Percentiles rank a stretch among this genome's conserved stretches.
Conservation (phyloP, 1,139 yeast species). For the Trichomonascaceae sp. region DNA sequence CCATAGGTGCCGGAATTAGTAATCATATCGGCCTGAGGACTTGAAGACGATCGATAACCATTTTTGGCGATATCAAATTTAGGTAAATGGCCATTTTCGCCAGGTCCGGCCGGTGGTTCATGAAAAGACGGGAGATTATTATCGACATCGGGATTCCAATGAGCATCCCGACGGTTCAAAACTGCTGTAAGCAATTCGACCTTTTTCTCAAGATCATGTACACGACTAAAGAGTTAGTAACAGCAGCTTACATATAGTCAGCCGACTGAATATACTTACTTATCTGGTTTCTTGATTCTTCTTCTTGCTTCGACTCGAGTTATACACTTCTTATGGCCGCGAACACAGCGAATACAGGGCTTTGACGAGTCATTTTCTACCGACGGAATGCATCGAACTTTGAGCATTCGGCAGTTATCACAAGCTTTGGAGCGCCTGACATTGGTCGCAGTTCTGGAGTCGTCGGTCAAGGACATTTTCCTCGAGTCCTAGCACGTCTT, state of each 20-base stretch:
- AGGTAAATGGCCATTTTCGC: background rate
- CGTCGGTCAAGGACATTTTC: background rate
- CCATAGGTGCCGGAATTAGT: background rate
- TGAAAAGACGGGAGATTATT: background rate
- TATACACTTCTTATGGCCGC: constrained; percentile 58
- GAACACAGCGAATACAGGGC: constrained; percentile 72
- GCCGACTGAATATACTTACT: constrained; percentile 17
- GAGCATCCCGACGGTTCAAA: constrained; percentile 7
- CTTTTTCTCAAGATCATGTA: constrained; percentile 34
- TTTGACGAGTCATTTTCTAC: constrained; percentile 51
- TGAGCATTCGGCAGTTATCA: constrained; percentile 70
- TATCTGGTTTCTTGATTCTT: constrained; percentile 38
- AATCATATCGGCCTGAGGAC: background rate
- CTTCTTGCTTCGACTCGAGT: constrained; percentile 59
- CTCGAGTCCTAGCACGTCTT: background rate
- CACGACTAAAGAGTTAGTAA: constrained; percentile 21
- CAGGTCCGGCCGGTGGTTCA: background rate
- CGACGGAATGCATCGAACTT: constrained; percentile 76
- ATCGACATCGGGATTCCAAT: background rate
- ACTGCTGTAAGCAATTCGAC: constrained; percentile 31
- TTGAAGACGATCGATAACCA: background rate
- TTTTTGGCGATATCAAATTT: background rate
- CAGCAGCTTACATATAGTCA: background rate
- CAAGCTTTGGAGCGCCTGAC: constrained; percentile 56
- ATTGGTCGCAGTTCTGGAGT: background rate